These are phyloP conservation scores for Blastomyces percursus DNA, from an alignment of 2,329 filamentous ascomycete species.

Conservation along the genomic window DNA sequence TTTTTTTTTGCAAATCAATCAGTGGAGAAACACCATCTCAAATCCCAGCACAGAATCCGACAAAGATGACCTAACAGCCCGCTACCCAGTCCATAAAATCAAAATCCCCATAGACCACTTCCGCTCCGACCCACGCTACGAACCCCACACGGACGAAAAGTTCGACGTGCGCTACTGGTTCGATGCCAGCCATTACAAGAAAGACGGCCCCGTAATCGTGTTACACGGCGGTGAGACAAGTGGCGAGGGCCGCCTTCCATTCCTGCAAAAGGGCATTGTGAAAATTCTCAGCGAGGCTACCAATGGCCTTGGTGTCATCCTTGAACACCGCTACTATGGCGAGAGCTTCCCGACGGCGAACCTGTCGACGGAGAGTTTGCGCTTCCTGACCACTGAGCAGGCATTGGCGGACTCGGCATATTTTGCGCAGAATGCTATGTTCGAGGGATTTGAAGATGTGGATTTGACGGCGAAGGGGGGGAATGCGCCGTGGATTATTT, in stretches of 20 bases:
- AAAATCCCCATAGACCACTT: conserved; percentile 65
- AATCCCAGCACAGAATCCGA: background rate
- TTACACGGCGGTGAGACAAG: conserved; percentile 61
- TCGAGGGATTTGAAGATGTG: conserved; percentile 56
- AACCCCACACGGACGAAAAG: conserved; percentile 57
- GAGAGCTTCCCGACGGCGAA: conserved; percentile 58
- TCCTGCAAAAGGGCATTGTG: conserved; percentile 66
- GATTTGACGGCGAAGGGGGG: conserved; percentile 51
- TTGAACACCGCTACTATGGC: conserved; percentile 85
- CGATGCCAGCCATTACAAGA: conserved; percentile 61
- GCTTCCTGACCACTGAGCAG: conserved; percentile 76
- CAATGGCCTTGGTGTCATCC: conserved; percentile 62
- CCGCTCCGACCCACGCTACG: conserved; percentile 66
- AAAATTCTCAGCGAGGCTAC: conserved; percentile 59
- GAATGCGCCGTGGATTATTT: conserved; percentile 61
- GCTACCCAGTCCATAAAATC: conserved; percentile 42
- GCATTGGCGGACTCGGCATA: conserved; percentile 70
- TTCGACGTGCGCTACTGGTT: conserved; percentile 77
- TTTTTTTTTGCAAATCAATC: background rate
- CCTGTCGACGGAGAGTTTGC: conserved; percentile 57
- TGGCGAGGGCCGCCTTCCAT: conserved; percentile 51
- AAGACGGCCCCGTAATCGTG: conserved; percentile 71
- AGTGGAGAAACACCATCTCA: conserved; percentile 2
- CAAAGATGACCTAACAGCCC: conserved; percentile 12
- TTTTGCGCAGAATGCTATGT: conserved; percentile 63